Evolutionary conservation across 2,329 filamentous ascomycete species (phyloP).

Genomic region (Colletotrichum cordylinicola): DNA sequence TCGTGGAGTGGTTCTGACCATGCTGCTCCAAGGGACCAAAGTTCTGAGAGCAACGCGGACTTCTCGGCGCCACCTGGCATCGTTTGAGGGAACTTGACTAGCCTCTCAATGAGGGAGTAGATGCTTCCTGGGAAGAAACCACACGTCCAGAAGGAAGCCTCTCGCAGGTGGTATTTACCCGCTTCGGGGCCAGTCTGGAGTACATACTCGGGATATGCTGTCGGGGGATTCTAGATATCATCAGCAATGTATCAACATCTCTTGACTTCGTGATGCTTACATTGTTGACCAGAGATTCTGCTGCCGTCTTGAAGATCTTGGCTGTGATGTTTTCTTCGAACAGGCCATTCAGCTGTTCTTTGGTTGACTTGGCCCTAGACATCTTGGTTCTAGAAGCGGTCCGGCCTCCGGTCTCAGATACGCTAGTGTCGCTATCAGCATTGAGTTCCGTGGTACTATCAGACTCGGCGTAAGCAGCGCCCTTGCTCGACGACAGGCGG

Average conservation of each 20-base stretch:
- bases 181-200: conserved; percentile 21
- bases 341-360: conserved; percentile 2
- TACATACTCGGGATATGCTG: conserved; percentile 25
- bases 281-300: conserved; percentile 14
- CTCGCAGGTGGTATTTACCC: conserved; percentile 21
- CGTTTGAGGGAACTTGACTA: conserved; percentile 33
- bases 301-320: conserved; percentile 25
- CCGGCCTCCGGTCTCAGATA: not conserved
- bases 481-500: not conserved
- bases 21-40: conserved; percentile 28
- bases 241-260: not conserved
- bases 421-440: conserved; percentile 10
- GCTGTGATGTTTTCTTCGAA: conserved; percentile 25
- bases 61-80: conserved; percentile 10
- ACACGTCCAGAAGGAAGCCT: conserved; percentile 37
- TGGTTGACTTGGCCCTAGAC: not conserved
- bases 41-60: conserved; percentile 23
- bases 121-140: conserved; percentile 44
- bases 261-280: not conserved
- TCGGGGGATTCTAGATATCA: conserved; percentile 14
- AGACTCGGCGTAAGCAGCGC: not conserved
- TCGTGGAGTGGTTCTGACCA: conserved; percentile 42
- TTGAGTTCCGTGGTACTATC: conserved; percentile 10
- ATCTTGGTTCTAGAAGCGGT: not conserved
- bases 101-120: conserved; percentile 38